Base-by-base conservation (phyloP, 208 protist species). In the Angomonas deanei region DNA sequence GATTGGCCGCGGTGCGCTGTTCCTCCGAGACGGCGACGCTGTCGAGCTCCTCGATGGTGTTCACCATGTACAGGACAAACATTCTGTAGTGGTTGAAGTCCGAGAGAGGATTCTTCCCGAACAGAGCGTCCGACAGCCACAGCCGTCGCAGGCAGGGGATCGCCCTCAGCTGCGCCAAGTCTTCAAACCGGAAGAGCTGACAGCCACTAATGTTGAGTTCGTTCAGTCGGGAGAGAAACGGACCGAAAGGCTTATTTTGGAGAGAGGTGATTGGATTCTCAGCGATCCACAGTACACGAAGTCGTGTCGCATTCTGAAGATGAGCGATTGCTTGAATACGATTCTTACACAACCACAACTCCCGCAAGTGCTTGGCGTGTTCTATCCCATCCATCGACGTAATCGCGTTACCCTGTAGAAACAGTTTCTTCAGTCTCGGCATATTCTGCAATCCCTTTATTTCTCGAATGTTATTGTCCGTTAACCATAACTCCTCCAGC, bases 81-180 rank as follows among this genome's bases (percentile, higher is more conserved):
- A 93, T 98, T 31, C 78, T 80, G 79, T 98, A 98, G 76, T 98
- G 98, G 74, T 80, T 96, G 15, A 98, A 81, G 15, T 69, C 76
- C 72, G 89, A 97, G 36, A 98, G 74, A 0, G 94, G 90, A 53
- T 93, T 96, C 23, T 88, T 76, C 48, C 97, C 95, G 32, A 93
- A 98, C 69, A 97, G 82, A 3, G 93, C 82, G 63, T 98, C 93
- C 13, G 56, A 57, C 39, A 98, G 76, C 73, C 80, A 88, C 28
- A 98, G 55, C 32, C 59, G 71, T 32, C 75, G 72, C 32, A 98
- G 64, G 23, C 73, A 73, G 21, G 75, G 74, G 13, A 97, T 86
- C 28, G 68, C 62, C 2, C 56, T 60, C 1, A 98, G 75, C 46
- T 86, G 73, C n/a, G 68, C 79, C 8, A 98, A 61, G 38, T 98